Evolutionary conservation across 148 eudicot genomes (phyloP), one percentile per base, ranked within the genome.

Genomic region (Dysphania ambrosioides): DNA sequence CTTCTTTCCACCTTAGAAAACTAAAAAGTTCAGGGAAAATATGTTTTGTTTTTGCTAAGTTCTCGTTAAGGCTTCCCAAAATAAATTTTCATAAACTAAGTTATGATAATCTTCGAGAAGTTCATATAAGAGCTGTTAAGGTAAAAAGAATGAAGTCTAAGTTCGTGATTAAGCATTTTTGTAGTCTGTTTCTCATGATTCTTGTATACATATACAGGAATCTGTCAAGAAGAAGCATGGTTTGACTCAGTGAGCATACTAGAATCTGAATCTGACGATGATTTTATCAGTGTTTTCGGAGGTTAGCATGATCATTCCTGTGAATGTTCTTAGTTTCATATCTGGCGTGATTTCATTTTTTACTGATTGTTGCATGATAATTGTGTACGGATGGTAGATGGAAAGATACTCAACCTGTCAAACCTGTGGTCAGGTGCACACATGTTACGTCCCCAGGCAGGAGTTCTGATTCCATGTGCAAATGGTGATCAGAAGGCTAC

Each of bases 261-360:
- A 40, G 97, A 86, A 42, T 89, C 97, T 12, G 97, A 92, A 55
- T 79, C 88, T 32, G 97, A 92, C 60, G 97, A 92, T 53, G 97
- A 92, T 62, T 92, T 88, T 68, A 82, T 77, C 41, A 92, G 97
- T 69, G 87, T 92, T 49, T 71, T 80, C 44, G 92, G 89, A 77
- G 97, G 97, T 92, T 72, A 80, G 75, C 15, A 77, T 23, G 11
- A 36, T 42, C 30, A 4, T 67, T 18, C 11, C 26, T 62, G 68
- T n/a, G 6, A 40, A 65, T 41, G 10, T 26, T 66, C 27, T 30
- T 13, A n/a, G n/a, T 60, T 16, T 4, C 27, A 32, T 53, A n/a
- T 72, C 4, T 9, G 16, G 62, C 60, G 3, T 49, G 13, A 19
- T 16, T n/a, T n/a, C 56, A 35, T n/a, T 19, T 57, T 56, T 56